Base-by-base conservation (phyloP, 495 filamentous ascomycete species). In the Podospora sp. region DNA sequence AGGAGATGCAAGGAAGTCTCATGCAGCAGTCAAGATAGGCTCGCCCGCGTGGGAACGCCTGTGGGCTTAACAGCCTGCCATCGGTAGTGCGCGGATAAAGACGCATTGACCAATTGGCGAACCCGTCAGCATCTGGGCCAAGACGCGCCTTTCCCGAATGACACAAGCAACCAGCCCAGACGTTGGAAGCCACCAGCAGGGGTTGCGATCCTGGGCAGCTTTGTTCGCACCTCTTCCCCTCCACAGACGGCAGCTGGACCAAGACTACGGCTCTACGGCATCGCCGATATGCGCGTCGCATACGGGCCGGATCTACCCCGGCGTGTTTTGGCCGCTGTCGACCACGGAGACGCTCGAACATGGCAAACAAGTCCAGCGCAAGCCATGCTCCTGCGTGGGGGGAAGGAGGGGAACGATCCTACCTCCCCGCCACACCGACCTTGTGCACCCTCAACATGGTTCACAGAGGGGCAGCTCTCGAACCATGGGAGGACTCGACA, bases 61-160 rank as follows among this genome's bases (percentile, higher is more conserved):
- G 20, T 18, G 55, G 18, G 16, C 22, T 22, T 58, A 58, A 58
- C 55, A 58, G 55, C 55, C 7, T 27, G 29, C 29, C 29, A 33
- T 29, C 20, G 29, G 26, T 27, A 21, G 26, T 16, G 29, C 22
- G 57, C 57, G 36, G 57, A 60, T 60, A 60, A 60, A 62, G 1
- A 50, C 60, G 60, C 57, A 62, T 62, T 62, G 60, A n/a, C 60
- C 60, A 62, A 62, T 62, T 46, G 22, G 20, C 60, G 36, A 50
- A 21, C 36, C 25, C 14, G 9, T n/a, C 57, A 12, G 16, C 18
- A 20, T 33, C 14, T 5, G 11, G 52, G 60, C 60, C 60, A 62
- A 62, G 33, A 27, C 6, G 21, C 60, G 60, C 60, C 60, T 49
- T 49, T 11, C 60, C 60, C 21, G 36, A 62, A 49, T 11, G 16